Evolutionary conservation across 169 alveolate species (phyloP).

Genomic region (Perkinsus marinus): DNA sequence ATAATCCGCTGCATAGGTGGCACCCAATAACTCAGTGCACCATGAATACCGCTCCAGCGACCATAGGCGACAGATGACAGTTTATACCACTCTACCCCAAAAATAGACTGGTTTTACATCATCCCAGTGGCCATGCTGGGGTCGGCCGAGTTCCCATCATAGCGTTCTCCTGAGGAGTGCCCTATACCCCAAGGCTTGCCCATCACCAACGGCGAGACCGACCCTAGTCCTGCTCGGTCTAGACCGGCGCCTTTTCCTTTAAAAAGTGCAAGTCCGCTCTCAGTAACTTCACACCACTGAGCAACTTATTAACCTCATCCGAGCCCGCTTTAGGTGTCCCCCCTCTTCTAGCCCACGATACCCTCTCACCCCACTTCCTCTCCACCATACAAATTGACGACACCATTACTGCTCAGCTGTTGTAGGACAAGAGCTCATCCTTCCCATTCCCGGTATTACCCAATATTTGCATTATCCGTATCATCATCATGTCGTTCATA

Average conservation of each 20-base stretch:
- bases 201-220: neutral
- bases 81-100: too few relatives aligned
- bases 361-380: too few relatives aligned
- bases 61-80: too few relatives aligned
- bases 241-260: neutral
- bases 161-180: neutral
- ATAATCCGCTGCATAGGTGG: constrained; percentile 52
- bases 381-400: too few relatives aligned
- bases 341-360: neutral
- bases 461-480: neutral
- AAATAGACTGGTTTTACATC: neutral
- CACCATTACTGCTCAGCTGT: neutral
- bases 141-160: neutral
- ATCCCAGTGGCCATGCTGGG: neutral
- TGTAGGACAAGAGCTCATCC: neutral
- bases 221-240: neutral
- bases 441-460: neutral
- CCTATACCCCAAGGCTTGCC: neutral
- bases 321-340: neutral
- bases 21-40: constrained; percentile 17
- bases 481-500: constrained; percentile 9
- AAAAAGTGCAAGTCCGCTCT: neutral
- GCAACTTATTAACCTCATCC: neutral
- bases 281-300: neutral
- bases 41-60: neutral